A percentile compares a stretch with the other conserved stretches of the same genome.
Evolutionary conservation across 1,284 basidiomycete species (phyloP).

Genomic region (Trichosporon sp.): DNA sequence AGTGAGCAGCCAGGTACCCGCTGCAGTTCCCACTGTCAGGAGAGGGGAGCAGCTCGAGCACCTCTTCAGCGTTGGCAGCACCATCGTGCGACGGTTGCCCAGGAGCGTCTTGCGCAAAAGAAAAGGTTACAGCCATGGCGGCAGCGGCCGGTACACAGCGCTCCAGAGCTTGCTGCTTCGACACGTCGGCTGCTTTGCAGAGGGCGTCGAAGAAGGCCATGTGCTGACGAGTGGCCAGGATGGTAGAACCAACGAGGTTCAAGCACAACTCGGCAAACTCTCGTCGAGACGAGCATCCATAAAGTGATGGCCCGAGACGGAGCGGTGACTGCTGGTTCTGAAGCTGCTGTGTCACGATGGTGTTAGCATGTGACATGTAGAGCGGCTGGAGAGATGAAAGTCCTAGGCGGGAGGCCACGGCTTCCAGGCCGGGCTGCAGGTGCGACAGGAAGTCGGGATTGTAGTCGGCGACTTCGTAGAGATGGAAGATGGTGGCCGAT

Average conservation of each 20-base stretch:
- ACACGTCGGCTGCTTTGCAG: constrained; percentile 26
- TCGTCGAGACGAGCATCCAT: constrained; percentile 32
- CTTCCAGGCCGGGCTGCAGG: constrained; percentile 60
- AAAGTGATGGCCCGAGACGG: constrained; percentile 60
- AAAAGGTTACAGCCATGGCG: constrained; percentile 18
- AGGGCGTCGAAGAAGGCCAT: constrained; percentile 21
- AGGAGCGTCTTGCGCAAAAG: not conserved
- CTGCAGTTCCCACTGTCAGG: not conserved
- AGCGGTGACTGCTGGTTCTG: constrained; percentile 54
- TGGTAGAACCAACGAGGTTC: constrained; percentile 17
- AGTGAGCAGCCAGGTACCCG: not conserved
- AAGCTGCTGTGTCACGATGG: constrained; percentile 52
- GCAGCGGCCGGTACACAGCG: constrained; percentile 24
- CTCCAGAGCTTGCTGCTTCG: constrained; percentile 7
- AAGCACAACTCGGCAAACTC: constrained; percentile 27
- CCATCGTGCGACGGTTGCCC: not conserved
- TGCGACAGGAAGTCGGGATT: constrained; percentile 49
- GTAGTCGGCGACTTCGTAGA: constrained; percentile 66
- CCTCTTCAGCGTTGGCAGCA: not conserved
- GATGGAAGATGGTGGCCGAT: constrained; percentile 80
- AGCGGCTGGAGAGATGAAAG: constrained; percentile 60
- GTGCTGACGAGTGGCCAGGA: constrained; percentile 11
- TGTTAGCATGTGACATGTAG: constrained; percentile 71
- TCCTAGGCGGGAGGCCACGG: constrained; percentile 65
- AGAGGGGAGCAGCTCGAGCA: not conserved